A percentile compares a stretch with the other conserved stretches of the same genome.
phyloP scores from a whole-genome alignment of 2,329 filamentous ascomycete species.

The Tolypocladium ovalisporum region DNA sequence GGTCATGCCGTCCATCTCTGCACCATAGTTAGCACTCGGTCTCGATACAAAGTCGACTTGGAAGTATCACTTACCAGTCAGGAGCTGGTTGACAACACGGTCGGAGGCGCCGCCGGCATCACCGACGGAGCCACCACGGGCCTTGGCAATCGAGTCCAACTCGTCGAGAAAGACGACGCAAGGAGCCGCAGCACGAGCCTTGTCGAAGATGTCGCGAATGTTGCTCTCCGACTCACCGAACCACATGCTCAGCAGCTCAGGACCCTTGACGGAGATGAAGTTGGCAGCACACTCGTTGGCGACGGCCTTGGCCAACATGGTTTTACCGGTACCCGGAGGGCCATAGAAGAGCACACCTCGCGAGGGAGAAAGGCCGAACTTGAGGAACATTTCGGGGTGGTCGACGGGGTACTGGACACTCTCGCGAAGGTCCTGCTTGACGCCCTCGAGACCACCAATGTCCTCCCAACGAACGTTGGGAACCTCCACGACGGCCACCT shows the following conservation, averaged over 20 bases:
- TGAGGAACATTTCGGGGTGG: slow-evolving; percentile 99
- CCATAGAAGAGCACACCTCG: slow-evolving; percentile 98
- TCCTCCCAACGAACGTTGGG: slow-evolving; percentile 99
- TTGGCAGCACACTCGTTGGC: slow-evolving; percentile 99
- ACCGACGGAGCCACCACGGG: slow-evolving; percentile 89
- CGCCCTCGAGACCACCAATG: slow-evolving; percentile 93
- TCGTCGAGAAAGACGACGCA: slow-evolving; percentile 99
- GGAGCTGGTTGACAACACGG: slow-evolving; percentile 98
- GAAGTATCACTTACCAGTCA: slow-evolving; percentile 61
- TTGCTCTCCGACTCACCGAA: slow-evolving; percentile 99
- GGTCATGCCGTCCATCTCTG: slow-evolving; percentile 99
- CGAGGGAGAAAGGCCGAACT: slow-evolving; percentile 96
- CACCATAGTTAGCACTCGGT: slow-evolving; percentile 25
- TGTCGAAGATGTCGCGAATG: slow-evolving; percentile 99
- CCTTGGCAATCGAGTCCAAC: slow-evolving; percentile 98
- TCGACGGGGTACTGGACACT: slow-evolving; percentile 98
- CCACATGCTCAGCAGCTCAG: slow-evolving; percentile 98
- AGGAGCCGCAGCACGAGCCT: slow-evolving; percentile 93
- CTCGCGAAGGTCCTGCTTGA: slow-evolving; percentile 99
- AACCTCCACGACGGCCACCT: slow-evolving; percentile 97
- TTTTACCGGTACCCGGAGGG: slow-evolving; percentile 99
- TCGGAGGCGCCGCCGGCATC: slow-evolving; percentile 97
- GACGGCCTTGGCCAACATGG: slow-evolving; percentile 96
- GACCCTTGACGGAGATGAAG: slow-evolving; percentile 99
- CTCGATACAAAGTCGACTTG: too few species aligned